These are phyloP conservation scores for Moniliella sp. DNA, from an alignment of 1,284 basidiomycete genomes.

Conservation along the genomic window DNA sequence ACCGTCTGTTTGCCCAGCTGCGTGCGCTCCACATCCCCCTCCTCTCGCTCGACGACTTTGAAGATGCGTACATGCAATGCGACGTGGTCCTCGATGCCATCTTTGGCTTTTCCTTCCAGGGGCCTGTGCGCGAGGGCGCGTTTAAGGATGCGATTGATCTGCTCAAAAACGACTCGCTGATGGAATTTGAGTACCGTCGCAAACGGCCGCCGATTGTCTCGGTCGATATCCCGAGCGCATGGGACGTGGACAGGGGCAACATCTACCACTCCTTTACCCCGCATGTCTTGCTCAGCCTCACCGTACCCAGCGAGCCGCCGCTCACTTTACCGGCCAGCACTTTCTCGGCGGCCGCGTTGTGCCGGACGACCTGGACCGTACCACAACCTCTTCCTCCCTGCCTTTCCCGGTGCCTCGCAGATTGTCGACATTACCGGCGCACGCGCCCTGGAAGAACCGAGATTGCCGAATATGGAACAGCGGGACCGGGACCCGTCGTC, in stretches of 20 bases:
- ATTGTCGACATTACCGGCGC: conserved; percentile 27
- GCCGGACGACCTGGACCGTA: conserved; percentile 19
- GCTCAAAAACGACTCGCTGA: conserved; percentile 36
- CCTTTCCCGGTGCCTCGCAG: conserved; percentile 10
- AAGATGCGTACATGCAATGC: conserved; percentile 41
- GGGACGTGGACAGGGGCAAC: conserved; percentile 64
- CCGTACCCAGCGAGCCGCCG: conserved; percentile 70
- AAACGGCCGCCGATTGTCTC: conserved; percentile 21
- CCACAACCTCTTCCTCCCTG: conserved; percentile 14
- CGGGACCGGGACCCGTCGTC: too few relatives aligned
- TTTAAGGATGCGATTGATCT: conserved; percentile 56
- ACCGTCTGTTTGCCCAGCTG: conserved; percentile 43
- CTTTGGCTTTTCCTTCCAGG: conserved; percentile 86
- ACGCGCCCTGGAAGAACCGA: conserved; percentile 1
- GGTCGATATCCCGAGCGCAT: conserved; percentile 86
- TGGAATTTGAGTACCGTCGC: conserved; percentile 14
- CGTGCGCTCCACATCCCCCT: conserved; percentile 56
- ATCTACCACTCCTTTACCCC: conserved; percentile 45
- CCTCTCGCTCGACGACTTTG: conserved; percentile 38
- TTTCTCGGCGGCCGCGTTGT: conserved; percentile 82
- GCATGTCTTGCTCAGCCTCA: conserved; percentile 65
- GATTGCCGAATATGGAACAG: too few relatives aligned
- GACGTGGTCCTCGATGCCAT: conserved; percentile 84
- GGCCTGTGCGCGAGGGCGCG: conserved; percentile 52
- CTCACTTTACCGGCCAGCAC: conserved; percentile 55